Base-by-base conservation (phyloP, 2,329 filamentous ascomycete genomes). In the Pseudogymnoascus sp. region DNA sequence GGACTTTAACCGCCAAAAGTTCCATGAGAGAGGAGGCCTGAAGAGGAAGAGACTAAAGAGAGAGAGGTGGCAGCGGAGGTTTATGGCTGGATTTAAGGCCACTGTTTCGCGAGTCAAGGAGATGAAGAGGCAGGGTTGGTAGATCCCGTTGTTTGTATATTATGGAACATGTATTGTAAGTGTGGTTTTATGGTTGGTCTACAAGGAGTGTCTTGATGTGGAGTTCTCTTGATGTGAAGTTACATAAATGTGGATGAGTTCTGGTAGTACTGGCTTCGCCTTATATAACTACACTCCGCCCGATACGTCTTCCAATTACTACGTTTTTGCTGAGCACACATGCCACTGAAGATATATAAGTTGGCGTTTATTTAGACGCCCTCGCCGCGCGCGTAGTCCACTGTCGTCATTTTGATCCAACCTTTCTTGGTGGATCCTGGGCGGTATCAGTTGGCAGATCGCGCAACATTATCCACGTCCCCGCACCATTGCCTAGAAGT, bases 81-180 rank as follows among this genome's bases (percentile, higher is more conserved):
- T 93, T 75, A 86, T 83, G 78, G 73, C 74, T 33, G 87, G 86
- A 3, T 92, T 94, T 75, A 80, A 78, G 73, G 81, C 81, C 4
- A 83, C 85, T 10, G 82, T 90, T 6, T 72, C 69, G 41, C 79
- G 89, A 67, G 89, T 91, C 5, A 78, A 82, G 71, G 82, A 89
- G 72, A 78, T 95, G 76, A 88, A 83, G 68, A 83, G 78, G 72
- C 90, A 94, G 76, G 91, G 91, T 2, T 94, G 91, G 90, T 95
- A 78, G 66, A 61, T 58, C 35, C 49, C 26, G 49, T 43, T 43
- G 41, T 45, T 43, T 62, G 61, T 62, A 62, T 52, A 59, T 60
- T 62, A 59, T 35, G 45, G 45, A 61, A 55, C 29, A 55, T 55
- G 49, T 55, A 55, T 55, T 55, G 26, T 55, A 55, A 29, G 49